A percentile compares a stretch with the other conserved stretches of the same genome.
These are phyloP conservation scores for Suhomyces maxii DNA, from an alignment of 1,139 yeast genomes.

Conservation along the genomic window DNA sequence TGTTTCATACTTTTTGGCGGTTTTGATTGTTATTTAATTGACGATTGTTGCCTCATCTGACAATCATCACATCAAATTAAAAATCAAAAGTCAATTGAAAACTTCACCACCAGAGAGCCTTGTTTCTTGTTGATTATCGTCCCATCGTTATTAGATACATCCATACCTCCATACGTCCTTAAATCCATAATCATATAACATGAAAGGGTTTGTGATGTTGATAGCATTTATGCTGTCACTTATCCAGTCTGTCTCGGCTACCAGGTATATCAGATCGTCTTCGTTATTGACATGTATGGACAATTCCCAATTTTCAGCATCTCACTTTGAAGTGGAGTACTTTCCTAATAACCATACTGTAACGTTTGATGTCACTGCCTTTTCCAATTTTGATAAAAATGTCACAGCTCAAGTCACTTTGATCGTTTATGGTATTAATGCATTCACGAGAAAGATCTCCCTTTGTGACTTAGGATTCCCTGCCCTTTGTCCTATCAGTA, in stretches of 20 bases:
- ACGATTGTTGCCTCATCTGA: too few species aligned
- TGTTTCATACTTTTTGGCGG: too few species aligned
- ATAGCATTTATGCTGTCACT: slow-evolving; percentile 3
- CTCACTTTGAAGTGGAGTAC: slow-evolving; percentile 75
- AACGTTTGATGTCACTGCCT: slow-evolving; percentile 69
- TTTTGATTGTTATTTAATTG: too few species aligned
- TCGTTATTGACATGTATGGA: slow-evolving; percentile 95
- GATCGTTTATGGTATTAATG: slow-evolving; percentile 81
- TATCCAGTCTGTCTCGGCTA: slow-evolving; percentile 19
- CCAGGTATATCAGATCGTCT: slow-evolving; percentile 48
- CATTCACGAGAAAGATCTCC: slow-evolving; percentile 54
- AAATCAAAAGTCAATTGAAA: too few species aligned
- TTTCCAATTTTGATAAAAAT: slow-evolving; percentile 75
- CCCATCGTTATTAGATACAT: too few species aligned
- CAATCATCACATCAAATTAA: too few species aligned
- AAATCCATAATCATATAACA: too few species aligned
- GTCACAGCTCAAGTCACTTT: slow-evolving; percentile 67
- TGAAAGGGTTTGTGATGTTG: slow-evolving; percentile 1
- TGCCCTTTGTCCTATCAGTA: slow-evolving; percentile 74
- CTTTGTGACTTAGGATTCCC: slow-evolving; percentile 58
- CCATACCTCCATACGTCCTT: too few species aligned
- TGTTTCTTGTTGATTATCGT: too few species aligned
- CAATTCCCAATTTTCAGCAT: slow-evolving; percentile 82
- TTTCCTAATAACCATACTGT: slow-evolving; percentile 66
- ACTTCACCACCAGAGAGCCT: too few species aligned